Evolutionary conservation across 306 rosid species (phyloP).

Genomic region (Lathyrus aphaca): DNA sequence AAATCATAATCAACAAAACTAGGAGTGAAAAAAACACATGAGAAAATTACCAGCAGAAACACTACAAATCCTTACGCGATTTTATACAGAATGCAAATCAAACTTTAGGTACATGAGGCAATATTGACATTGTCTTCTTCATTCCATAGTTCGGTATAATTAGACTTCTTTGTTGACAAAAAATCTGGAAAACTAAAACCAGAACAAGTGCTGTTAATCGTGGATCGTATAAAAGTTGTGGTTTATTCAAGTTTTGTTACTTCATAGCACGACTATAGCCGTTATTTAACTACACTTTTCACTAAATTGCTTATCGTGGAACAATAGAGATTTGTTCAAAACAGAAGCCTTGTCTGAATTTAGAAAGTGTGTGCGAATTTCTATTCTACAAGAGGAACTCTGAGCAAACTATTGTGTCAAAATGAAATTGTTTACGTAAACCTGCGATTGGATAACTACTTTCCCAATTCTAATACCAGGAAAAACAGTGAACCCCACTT

Average conservation of each 20-base stretch:
- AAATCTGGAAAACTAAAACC: too few relatives aligned
- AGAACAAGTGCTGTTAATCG: too few relatives aligned
- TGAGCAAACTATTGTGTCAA: slow-evolving; percentile 45
- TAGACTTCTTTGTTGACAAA: slow-evolving; percentile 14
- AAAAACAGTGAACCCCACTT: slow-evolving; percentile 86
- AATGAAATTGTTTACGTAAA: slow-evolving; percentile 58
- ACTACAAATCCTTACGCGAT: too few relatives aligned
- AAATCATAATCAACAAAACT: slow-evolving; percentile 46
- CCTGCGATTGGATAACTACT: slow-evolving; percentile 84
- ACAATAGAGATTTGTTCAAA: not conserved
- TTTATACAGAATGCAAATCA: slow-evolving; percentile 20
- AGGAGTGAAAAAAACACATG: not conserved
- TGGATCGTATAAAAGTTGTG: not conserved
- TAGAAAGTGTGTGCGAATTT: slow-evolving; percentile 21
- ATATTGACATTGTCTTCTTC: slow-evolving; percentile 30
- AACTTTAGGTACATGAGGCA: slow-evolving; percentile 23
- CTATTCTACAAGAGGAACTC: slow-evolving; percentile 23
- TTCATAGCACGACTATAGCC: not conserved
- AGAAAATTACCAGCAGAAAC: too few relatives aligned
- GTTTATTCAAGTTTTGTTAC: not conserved
- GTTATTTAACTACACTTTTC: not conserved
- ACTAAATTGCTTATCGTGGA: not conserved
- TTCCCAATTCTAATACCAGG: slow-evolving; percentile 84
- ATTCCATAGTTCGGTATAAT: not conserved
- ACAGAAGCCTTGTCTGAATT: slow-evolving; percentile 22